A percentile compares a stretch with the other conserved stretches of the same genome.
Conservation (phyloP, 306 rosid species). For the Acacia crassicarpa region DNA sequence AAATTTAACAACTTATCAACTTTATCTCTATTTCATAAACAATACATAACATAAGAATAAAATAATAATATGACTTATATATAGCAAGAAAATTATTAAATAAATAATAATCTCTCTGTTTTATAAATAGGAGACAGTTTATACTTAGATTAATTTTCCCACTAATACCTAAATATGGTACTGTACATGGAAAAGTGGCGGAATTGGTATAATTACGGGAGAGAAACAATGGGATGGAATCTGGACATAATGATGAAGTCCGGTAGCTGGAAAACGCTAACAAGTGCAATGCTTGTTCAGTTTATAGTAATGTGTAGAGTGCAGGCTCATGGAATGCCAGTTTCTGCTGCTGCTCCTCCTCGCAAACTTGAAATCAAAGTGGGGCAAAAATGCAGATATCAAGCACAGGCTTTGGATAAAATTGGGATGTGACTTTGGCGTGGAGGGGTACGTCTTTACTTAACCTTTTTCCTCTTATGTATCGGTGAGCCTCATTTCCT, state of each 20-base stretch:
- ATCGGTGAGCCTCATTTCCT: no score
- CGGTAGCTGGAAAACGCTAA: slow-evolving; percentile 8
- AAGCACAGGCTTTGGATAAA: neutral
- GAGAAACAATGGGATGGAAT: slow-evolving; percentile 19
- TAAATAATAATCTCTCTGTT: no score
- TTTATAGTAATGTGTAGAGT: neutral
- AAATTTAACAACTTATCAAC: no score
- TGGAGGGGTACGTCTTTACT: no score
- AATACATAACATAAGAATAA: no score
- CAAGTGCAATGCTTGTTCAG: neutral
- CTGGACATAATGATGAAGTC: slow-evolving; percentile 41
- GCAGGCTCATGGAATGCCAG: slow-evolving; percentile 19
- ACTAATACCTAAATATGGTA: no score
- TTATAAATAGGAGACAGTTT: no score
- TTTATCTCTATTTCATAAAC: no score
- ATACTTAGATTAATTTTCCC: no score
- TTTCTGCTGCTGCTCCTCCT: neutral
- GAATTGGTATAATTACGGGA: slow-evolving; percentile 2
- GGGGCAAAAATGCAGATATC: neutral
- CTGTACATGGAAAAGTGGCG: neutral
- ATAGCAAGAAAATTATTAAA: no score
- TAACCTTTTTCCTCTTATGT: no score
- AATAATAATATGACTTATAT: no score
- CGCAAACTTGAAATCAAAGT: neutral
- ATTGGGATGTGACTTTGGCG: neutral